Base-by-base conservation (phyloP, 2,329 filamentous ascomycete species). In the Aspergillus nomiae region DNA sequence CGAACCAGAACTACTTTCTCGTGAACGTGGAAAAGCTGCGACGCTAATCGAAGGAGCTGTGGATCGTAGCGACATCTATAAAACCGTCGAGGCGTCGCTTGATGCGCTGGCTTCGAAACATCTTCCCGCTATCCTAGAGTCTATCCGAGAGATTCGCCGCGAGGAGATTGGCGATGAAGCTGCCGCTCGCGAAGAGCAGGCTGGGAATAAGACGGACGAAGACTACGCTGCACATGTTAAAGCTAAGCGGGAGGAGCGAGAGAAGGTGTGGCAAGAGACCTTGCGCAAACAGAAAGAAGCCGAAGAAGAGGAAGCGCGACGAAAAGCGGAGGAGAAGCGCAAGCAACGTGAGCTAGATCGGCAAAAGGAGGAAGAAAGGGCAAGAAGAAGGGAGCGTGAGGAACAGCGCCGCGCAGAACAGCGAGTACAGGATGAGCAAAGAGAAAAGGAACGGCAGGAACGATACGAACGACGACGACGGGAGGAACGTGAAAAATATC, bases 1-100 rank as follows among this genome's bases (percentile, higher is more conserved):
- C 65, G 85, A 89, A 67, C 83, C 87, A 0, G 85, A 84, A 38
- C 80, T 89, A 54, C 79, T 90, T 19, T 86, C 85, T 58, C 86
- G 87, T 36, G 86, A 89, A 67, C 82, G 87, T 55, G 81, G 85
- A 30, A 86, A 88, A 71, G 87, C 87, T 32, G 87, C 86, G 11
- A 86, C 86, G 1, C 77, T 90, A 50, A 84, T 90, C 34, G 86
- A 89, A 75, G 87, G 87, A 60, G 86, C 86, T 2, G 87, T 87
- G 11, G 87, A 89, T 66, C 83, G 87, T 60, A 86, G 84, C 64
- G 85, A 87, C 63, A 82, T 89, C 58, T 90, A 89, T 70, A 83
- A 83, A 63, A 83, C 80, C 66, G 85, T 86, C 26, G 85, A 87
- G 70, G 76, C 77, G 9, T 81, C 84, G 16, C 80, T 90, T 54